Conservation (phyloP, 2,329 filamentous ascomycete species). For the Coniochaeta ligniaria region DNA sequence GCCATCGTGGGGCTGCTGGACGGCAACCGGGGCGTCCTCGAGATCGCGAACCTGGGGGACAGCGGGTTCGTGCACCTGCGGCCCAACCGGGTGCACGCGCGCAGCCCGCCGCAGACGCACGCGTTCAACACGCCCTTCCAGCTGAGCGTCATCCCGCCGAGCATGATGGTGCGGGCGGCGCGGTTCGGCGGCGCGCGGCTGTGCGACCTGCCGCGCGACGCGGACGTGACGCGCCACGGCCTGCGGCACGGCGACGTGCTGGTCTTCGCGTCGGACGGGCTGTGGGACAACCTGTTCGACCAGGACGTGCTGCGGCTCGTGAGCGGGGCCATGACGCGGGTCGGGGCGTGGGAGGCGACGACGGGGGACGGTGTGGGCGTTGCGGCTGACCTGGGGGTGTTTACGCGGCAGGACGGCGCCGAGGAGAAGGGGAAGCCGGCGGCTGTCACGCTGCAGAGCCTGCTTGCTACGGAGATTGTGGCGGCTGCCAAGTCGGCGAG, state of each 20-base stretch:
- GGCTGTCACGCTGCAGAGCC: constrained; percentile 59
- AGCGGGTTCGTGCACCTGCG: constrained; percentile 87
- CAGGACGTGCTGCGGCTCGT: constrained; percentile 81
- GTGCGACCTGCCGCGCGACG: constrained; percentile 77
- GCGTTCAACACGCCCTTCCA: constrained; percentile 98
- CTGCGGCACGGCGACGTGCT: constrained; percentile 88
- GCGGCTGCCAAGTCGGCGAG: constrained; percentile 80
- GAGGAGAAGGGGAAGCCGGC: constrained; percentile 12
- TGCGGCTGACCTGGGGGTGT: constrained; percentile 47
- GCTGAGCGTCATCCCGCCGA: constrained; percentile 77
- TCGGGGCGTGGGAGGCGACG: constrained; percentile 63
- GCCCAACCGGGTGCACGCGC: constrained; percentile 75
- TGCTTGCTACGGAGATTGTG: constrained; percentile 73
- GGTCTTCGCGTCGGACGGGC: constrained; percentile 89
- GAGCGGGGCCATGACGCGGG: constrained; percentile 65
- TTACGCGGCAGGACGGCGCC: constrained; percentile 40
- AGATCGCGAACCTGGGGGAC: constrained; percentile 92
- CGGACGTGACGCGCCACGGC: constrained; percentile 67
- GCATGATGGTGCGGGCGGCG: constrained; percentile 69
- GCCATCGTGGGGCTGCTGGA: constrained; percentile 75
- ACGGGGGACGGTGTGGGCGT: constrained; percentile 56
- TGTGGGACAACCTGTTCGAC: constrained; percentile 92
- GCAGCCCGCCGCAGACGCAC: constrained; percentile 84
- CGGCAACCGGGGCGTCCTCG: constrained; percentile 63
- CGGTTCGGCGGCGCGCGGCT: constrained; percentile 79